phyloP scores from a whole-genome alignment of 176 grass and related monocot genomes.

The Eragrostis nindensis region DNA sequence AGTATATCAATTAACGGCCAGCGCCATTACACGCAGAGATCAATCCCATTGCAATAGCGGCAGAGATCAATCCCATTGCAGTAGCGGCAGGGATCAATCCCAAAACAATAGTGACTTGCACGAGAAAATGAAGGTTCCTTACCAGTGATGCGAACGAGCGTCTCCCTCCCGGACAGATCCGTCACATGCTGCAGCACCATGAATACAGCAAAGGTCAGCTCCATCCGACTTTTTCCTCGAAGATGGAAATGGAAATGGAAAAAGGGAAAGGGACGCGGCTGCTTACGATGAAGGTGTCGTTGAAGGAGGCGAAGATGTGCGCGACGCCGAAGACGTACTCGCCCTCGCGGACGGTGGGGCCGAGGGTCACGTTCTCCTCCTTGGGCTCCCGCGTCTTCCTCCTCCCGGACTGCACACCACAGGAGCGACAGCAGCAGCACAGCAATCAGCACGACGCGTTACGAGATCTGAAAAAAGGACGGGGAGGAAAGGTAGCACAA shows the following conservation, averaged over 20 bases:
- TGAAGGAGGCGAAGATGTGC: conserved; percentile 84
- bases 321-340: conserved; percentile 77
- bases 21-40: neutral
- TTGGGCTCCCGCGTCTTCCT: conserved; percentile 80
- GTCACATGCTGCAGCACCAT: conserved; percentile 66
- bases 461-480: neutral
- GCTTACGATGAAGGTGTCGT: conserved; percentile 84
- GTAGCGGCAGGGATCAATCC: neutral
- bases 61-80: neutral
- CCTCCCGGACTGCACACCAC: conserved; percentile 61
- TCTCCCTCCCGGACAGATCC: conserved; percentile 82
- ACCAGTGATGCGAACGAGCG: conserved; percentile 86
- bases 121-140: neutral
- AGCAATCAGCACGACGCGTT: neutral
- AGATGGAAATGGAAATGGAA: neutral
- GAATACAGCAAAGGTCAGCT: neutral
- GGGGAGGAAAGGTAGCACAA: neutral
- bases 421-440: neutral
- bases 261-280: neutral
- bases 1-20: neutral
- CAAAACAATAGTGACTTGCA: neutral
- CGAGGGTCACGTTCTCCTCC: conserved; percentile 86
- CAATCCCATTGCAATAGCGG: neutral
- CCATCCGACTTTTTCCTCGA: neutral
- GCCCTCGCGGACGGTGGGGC: conserved; percentile 71